A percentile compares a stretch with the other conserved stretches of the same genome.
phyloP scores from a whole-genome alignment of 2,329 filamentous ascomycete species.

The Ophiocordyceps camponoti-saundersi region DNA sequence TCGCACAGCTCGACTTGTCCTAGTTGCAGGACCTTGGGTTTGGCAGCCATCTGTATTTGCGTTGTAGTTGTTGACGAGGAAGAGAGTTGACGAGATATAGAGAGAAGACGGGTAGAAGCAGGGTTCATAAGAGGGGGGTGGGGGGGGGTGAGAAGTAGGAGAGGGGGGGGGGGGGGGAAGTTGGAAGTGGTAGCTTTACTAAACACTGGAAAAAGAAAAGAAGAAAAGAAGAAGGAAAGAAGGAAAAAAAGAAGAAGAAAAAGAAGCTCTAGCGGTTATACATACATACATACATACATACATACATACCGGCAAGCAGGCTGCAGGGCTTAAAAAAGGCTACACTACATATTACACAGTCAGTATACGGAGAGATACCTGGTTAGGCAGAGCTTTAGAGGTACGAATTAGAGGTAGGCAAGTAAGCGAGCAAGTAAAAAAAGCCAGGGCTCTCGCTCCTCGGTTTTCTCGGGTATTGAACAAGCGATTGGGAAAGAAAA shows the following conservation, averaged over 20 bases:
- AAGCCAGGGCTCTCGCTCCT: too few species aligned
- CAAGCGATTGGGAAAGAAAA: too few species aligned
- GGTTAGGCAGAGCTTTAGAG: too few species aligned
- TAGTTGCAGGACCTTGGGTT: slow-evolving; percentile 21
- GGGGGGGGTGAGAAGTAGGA: too few species aligned
- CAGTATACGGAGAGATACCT: too few species aligned
- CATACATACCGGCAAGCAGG: background rate
- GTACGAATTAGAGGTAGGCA: too few species aligned
- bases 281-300: background rate
- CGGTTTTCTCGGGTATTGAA: too few species aligned
- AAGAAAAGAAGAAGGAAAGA: background rate
- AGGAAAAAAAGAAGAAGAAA: background rate
- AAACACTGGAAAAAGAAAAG: background rate
- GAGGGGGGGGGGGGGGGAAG: too few species aligned
- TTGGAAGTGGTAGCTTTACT: background rate
- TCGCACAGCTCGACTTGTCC: slow-evolving; percentile 22
- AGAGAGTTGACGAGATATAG: background rate
- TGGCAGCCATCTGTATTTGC: slow-evolving; percentile 8
- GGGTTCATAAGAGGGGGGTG: too few species aligned
- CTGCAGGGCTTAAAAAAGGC: too few species aligned
- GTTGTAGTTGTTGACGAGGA: background rate
- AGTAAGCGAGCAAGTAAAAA: too few species aligned
- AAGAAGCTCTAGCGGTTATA: background rate
- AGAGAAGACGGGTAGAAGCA: background rate
- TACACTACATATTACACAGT: too few species aligned